Evolutionary conservation across 208 protist species (phyloP).

Genomic region (Crithidia acanthocephali): DNA sequence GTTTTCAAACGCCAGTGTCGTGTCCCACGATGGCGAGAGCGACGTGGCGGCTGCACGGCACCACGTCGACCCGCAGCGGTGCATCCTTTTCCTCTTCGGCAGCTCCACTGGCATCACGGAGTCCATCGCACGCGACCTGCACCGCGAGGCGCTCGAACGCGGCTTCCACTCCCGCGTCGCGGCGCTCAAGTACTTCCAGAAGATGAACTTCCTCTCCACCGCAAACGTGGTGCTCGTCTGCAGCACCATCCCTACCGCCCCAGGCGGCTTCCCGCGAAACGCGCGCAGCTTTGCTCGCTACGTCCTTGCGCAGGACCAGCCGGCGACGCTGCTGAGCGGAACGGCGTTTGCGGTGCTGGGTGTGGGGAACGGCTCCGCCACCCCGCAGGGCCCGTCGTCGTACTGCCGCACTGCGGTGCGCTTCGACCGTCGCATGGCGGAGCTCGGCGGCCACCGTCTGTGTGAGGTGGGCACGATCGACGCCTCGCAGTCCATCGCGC

Average conservation of each 20-base stretch:
- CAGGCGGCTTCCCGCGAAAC: slow-evolving; percentile 56
- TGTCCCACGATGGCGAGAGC: not conserved
- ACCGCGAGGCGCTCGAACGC: slow-evolving; percentile 43
- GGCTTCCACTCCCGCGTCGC: slow-evolving; percentile 50
- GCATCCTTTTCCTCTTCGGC: slow-evolving; percentile 65
- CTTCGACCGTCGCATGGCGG: slow-evolving; percentile 41
- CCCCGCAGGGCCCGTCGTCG: slow-evolving; percentile 32
- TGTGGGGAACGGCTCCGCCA: slow-evolving; percentile 44
- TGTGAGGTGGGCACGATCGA: slow-evolving; percentile 26
- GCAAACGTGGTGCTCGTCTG: slow-evolving; percentile 50
- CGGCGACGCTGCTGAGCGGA: slow-evolving; percentile 35
- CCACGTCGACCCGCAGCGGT: slow-evolving; percentile 13
- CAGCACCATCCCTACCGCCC: slow-evolving; percentile 57
- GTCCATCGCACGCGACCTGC: slow-evolving; percentile 59
- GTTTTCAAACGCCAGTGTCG: not conserved
- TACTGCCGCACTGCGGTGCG: slow-evolving; percentile 40
- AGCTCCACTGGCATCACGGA: slow-evolving; percentile 57
- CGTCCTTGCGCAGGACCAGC: slow-evolving; percentile 38
- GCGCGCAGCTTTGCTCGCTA: slow-evolving; percentile 50
- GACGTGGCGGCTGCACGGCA: not conserved
- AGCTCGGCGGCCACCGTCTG: slow-evolving; percentile 42
- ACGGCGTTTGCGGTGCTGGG: slow-evolving; percentile 60
- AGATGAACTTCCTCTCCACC: slow-evolving; percentile 58
- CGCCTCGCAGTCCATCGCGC: slow-evolving; percentile 23
- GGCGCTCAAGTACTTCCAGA: slow-evolving; percentile 46